Percentiles rank a stretch among this genome's conserved stretches.
Evolutionary conservation across 2,329 filamentous ascomycete species (phyloP).

Genomic region (Diaporthe caulivora): DNA sequence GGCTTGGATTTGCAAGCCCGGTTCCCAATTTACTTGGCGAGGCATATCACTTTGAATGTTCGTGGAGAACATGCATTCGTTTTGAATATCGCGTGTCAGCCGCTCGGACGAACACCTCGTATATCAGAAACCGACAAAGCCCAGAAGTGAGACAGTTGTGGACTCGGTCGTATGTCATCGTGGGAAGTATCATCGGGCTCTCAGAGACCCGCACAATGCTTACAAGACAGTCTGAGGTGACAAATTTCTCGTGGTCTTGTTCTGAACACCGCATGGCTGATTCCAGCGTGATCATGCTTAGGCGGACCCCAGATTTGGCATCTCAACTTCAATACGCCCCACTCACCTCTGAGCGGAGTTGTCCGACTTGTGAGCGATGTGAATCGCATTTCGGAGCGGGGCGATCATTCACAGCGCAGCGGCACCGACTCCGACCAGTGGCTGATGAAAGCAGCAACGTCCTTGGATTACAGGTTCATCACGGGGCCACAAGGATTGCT

Average conservation of each 20-base stretch:
- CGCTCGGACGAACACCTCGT: slow-evolving; percentile 7
- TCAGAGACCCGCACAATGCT: slow-evolving; percentile 5
- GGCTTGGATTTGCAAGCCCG: background rate
- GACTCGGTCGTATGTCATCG: slow-evolving; percentile 22
- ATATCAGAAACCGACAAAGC: slow-evolving; percentile 25
- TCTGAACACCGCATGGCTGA: slow-evolving; percentile 1
- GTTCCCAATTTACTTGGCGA: background rate
- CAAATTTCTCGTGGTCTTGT: slow-evolving; percentile 1
- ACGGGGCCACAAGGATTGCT: background rate
- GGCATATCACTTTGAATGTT: background rate
- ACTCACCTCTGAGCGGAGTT: background rate
- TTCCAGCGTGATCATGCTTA: background rate
- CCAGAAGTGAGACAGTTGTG: slow-evolving; percentile 14
- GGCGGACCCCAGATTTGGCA: background rate
- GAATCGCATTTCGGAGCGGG: background rate
- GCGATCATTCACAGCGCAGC: background rate
- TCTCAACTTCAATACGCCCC: background rate
- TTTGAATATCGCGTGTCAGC: slow-evolving; percentile 4
- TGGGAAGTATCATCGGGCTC: background rate
- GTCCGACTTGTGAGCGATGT: background rate
- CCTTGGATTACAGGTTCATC: background rate
- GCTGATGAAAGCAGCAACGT: background rate
- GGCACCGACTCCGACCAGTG: background rate
- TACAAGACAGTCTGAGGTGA: slow-evolving; percentile 4
- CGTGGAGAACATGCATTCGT: background rate